A percentile compares a stretch with the other conserved stretches of the same genome.
Conservation (phyloP, 495 filamentous ascomycete species). For the Penicillium psychrofluorescens region DNA sequence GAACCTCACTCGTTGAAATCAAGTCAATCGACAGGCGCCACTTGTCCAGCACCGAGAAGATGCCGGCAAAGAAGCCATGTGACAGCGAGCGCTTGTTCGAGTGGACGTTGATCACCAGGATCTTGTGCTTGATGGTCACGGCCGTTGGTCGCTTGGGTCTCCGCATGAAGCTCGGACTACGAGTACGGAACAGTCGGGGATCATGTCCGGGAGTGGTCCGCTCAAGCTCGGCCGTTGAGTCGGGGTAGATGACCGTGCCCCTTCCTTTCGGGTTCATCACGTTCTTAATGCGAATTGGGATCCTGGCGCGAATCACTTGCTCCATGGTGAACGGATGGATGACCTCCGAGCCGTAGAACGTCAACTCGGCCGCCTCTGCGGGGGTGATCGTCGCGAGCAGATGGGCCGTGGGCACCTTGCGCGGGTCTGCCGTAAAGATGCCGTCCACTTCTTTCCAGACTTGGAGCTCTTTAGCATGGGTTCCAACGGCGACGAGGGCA, state of each 20-base stretch:
- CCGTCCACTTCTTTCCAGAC: conserved; percentile 94
- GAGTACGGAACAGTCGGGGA: conserved; percentile 38
- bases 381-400: conserved; percentile 74
- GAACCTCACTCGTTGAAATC: conserved; percentile 89
- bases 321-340: conserved; percentile 99
- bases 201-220: conserved; percentile 39
- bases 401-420: conserved; percentile 78
- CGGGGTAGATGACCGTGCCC: conserved; percentile 76
- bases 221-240: conserved; percentile 39
- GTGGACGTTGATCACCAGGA: conserved; percentile 89
- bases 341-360: conserved; percentile 90
- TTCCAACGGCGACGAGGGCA: conserved; percentile 70
- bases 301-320: conserved; percentile 86
- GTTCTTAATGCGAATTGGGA: conserved; percentile 96
- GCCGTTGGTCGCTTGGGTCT: conserved; percentile 73
- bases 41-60: conserved; percentile 79
- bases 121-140: conserved; percentile 91
- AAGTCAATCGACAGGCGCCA: conserved; percentile 80
- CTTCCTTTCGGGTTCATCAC: conserved; percentile 86
- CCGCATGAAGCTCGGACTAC: conserved; percentile 39
- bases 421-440: conserved; percentile 82
- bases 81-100: conserved; percentile 82
- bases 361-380: conserved; percentile 82
- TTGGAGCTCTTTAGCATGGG: conserved; percentile 72
- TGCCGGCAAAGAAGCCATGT: conserved; percentile 85